Evolutionary conservation across 2,329 filamentous ascomycete genomes (phyloP), one percentile per base, ranked within the genome.

Genomic region (Colletotrichum australisinense): DNA sequence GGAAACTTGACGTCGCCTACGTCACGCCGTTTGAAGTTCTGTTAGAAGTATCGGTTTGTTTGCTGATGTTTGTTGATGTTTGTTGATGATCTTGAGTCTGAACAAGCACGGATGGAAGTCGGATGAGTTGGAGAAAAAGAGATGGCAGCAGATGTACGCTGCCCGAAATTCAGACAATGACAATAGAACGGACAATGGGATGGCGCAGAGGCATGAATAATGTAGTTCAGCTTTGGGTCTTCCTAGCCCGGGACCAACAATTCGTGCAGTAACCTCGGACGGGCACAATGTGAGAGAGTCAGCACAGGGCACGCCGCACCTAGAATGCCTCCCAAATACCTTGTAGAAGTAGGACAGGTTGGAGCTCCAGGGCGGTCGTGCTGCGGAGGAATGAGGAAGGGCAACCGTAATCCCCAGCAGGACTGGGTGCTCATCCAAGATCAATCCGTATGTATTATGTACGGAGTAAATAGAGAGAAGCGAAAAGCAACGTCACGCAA

Each of bases 241-340:
- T 35, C n/a, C 35, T 63, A 63, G 46, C 12, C 46, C 46, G 28
- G 60, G 42, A 19, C 60, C 60, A 14, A 49, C 60, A 30, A 12
- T 52, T 24, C 8, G 30, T 63, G 69, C 49, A 69, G 28, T 52
- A 72, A 52, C 69, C 42, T 72, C 49, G 69, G 69, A 72, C 69
- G 57, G 19, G 19, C 28, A 28, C 12, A 32, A 22, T 26, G 26
- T 14, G 30, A 53, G 26, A 35, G 49, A 69, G 38, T 38, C 57
- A 63, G 69, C 69, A 30, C 57, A 68, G 53, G 38, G 38, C 67
- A 49, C 19, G 42, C 42, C 42, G 38, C 67, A 65, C 60, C n/a
- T n/a, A n/a, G n/a, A n/a, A n/a, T n/a, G 68, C 52, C 30, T 38
- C 12, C 42, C 38, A 9, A 42, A 42, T 42, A 42, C 38, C 38